Evolutionary conservation across 1,139 yeast species (phyloP), one percentile per base, ranked within the genome.

Genomic region (Kurtzmaniella quercitrusa): DNA sequence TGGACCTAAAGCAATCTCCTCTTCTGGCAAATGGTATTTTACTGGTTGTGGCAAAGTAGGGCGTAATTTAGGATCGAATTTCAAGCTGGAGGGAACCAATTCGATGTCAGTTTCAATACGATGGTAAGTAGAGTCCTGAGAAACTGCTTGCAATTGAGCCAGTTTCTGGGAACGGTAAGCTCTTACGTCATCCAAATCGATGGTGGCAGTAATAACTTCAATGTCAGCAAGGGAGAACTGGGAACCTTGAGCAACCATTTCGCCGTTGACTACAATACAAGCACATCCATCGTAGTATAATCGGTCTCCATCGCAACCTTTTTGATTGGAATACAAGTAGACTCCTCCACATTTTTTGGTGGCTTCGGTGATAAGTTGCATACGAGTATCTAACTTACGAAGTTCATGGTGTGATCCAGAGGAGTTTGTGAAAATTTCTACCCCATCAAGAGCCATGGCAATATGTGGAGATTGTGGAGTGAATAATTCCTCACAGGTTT

Each of bases 301-400:
- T 48, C 99, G 76, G 60, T 94, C 99, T 51, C 99, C 99, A 62
- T 94, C 99, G 62, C 99, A 93, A 6, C 99, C 99, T 50, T 85
- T 83, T 65, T 94, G 99, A 62, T 93, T 93, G 18, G 98, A 81
- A 58, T 93, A 93, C 44, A 93, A 70, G 57, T 93, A 93, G 24
- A 93, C 81, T 36, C 99, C 99, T 39, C 99, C 99, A 60, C 97
- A 90, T 63, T 93, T 90, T 46, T 88, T 79, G 3, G 98, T 90
- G 2, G 98, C 98, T 60, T 87, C 96, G 25, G 82, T 79, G 53
- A 93, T 94, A 56, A 94, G 75, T 46, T 85, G 79, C 68, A 93
- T 70, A 54, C 99, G 75, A 4, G 90, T 84, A 62, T 91, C 81
- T 52, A 93, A 74, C 60, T 93, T 93, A 49, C 98, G 77, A 52